phyloP scores from a whole-genome alignment of 768 basidiomycete species.

The Rhizopogon sp. region DNA sequence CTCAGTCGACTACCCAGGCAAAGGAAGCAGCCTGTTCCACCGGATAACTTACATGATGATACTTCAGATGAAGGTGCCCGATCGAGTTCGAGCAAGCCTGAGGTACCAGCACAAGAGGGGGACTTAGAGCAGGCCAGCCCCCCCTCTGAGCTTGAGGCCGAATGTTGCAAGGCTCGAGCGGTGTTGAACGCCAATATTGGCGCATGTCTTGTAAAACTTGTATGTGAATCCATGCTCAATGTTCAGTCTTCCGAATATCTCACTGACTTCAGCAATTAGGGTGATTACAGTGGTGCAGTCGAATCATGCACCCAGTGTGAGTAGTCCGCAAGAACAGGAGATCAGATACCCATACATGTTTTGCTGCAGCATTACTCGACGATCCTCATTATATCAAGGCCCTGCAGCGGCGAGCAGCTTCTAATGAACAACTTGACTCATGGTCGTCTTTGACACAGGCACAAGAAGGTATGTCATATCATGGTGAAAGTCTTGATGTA shows the following conservation, averaged over 20 bases:
- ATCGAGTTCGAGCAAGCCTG: conserved; percentile 6
- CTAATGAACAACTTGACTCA: conserved; percentile 73
- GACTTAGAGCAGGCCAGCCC: conserved; percentile 8
- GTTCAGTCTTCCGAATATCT: not conserved
- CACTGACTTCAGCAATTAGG: conserved; percentile 34
- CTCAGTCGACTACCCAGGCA: conserved; percentile 61
- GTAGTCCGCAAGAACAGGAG: not conserved
- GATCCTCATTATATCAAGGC: conserved; percentile 86
- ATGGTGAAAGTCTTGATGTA: not conserved
- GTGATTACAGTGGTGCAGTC: conserved; percentile 74
- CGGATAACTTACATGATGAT: conserved; percentile 16
- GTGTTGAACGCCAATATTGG: conserved; percentile 84
- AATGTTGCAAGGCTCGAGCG: conserved; percentile 58
- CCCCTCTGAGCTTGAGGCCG: conserved; percentile 33
- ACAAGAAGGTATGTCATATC: conserved; percentile 62
- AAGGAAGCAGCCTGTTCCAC: conserved; percentile 14
- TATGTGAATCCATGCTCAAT: conserved; percentile 28
- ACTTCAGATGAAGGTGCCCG: not conserved
- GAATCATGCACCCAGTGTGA: conserved; percentile 76
- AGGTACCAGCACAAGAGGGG: conserved; percentile 8
- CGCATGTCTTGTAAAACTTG: conserved; percentile 79
- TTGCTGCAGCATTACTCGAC: conserved; percentile 68
- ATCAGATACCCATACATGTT: not conserved
- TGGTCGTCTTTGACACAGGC: conserved; percentile 83
- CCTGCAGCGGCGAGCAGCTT: conserved; percentile 80